Evolutionary conservation across 345 rosid species (phyloP).

Genomic region (Kandelia obovata): DNA sequence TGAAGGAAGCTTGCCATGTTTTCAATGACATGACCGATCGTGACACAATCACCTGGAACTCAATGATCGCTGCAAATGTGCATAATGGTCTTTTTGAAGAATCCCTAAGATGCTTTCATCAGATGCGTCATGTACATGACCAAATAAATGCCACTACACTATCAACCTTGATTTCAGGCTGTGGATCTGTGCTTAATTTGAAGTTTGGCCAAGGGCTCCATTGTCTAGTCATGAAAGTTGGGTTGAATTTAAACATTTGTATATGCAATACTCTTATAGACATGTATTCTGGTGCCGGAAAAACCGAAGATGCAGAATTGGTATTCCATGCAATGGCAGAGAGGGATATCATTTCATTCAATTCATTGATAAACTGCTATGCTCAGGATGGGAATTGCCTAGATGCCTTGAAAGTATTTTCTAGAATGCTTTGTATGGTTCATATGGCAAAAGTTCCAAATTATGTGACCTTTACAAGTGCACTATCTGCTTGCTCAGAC

Average conservation of each 20-base stretch:
- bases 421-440: slow-evolving; percentile 34
- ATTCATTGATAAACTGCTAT: slow-evolving; percentile 64
- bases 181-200: slow-evolving; percentile 52
- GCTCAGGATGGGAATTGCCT: slow-evolving; percentile 52
- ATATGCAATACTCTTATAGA: slow-evolving; percentile 61
- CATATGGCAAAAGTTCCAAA: slow-evolving; percentile 27
- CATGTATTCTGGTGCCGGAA: slow-evolving; percentile 70
- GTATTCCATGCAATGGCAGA: slow-evolving; percentile 59
- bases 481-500: slow-evolving; percentile 64
- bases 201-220: slow-evolving; percentile 79
- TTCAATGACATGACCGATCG: slow-evolving; percentile 53
- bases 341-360: slow-evolving; percentile 78
- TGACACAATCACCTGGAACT: slow-evolving; percentile 84
- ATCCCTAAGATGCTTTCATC: slow-evolving; percentile 41
- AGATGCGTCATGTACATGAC: slow-evolving; percentile 50
- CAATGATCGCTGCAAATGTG: slow-evolving; percentile 54
- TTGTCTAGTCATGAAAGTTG: slow-evolving; percentile 53
- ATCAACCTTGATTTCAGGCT: slow-evolving; percentile 55
- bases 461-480: slow-evolving; percentile 75
- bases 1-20: slow-evolving; percentile 43
- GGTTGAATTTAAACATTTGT: slow-evolving; percentile 47
- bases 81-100: slow-evolving; percentile 47
- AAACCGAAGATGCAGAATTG: slow-evolving; percentile 49
- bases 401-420: slow-evolving; percentile 48
- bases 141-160: slow-evolving; percentile 63